These are phyloP conservation scores for Fraxinus velutina DNA, from an alignment of 305 asterid species.

Conservation along the genomic window DNA sequence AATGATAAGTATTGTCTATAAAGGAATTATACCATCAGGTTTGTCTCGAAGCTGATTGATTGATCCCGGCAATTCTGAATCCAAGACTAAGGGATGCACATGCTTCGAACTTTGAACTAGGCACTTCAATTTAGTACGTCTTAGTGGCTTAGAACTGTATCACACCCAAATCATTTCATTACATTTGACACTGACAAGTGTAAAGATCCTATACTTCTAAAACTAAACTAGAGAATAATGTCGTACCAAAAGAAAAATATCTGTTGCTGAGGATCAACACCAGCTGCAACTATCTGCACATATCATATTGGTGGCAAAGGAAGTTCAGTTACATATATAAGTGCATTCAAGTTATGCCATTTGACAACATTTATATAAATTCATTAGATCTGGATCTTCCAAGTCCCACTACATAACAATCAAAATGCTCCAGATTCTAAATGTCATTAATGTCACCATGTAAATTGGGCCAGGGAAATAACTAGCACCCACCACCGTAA, in stretches of 20 bases:
- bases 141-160: slow-evolving; percentile 69
- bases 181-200: slow-evolving; percentile 19
- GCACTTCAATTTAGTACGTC: slow-evolving; percentile 51
- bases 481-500: neutral
- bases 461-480: neutral
- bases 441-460: slow-evolving; percentile 5
- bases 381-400: neutral
- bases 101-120: slow-evolving; percentile 52
- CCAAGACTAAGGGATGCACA: slow-evolving; percentile 69
- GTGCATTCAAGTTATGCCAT: slow-evolving; percentile 15
- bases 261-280: slow-evolving; percentile 87
- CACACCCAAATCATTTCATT: slow-evolving; percentile 31
- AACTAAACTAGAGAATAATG: slow-evolving; percentile 12
- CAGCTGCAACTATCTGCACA: slow-evolving; percentile 76
- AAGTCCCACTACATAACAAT: slow-evolving; percentile 1
- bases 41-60: slow-evolving; percentile 53
- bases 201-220: slow-evolving; percentile 22
- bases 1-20: slow-evolving; percentile 13
- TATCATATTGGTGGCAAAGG: slow-evolving; percentile 17
- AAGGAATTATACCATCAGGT: slow-evolving; percentile 57
- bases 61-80: slow-evolving; percentile 55
- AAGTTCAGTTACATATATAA: slow-evolving; percentile 14
- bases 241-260: slow-evolving; percentile 79
- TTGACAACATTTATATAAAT: slow-evolving; percentile 9
- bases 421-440: neutral